Base-by-base conservation (phyloP, 2,329 filamentous ascomycete species). In the Ceratocystis albifundus region DNA sequence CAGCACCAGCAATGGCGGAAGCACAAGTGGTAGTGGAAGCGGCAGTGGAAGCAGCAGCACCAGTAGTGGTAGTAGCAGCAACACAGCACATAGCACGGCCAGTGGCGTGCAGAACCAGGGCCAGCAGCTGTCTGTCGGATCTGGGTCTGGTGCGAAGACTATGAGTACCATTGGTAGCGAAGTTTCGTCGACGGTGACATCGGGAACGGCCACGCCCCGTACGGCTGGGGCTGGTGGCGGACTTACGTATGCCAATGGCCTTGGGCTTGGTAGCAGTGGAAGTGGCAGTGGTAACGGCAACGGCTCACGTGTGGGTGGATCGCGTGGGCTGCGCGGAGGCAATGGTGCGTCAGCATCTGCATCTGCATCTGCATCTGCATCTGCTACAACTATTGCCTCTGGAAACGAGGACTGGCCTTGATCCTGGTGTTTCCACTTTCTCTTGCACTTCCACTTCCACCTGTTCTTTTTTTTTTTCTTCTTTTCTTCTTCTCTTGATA, bases 361-460 rank as follows among this genome's bases (percentile, higher is more conserved):
- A 48, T 36, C 63, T n/a, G 8, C 63, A n/a, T n/a, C 63, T n/a
- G 20, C 63, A 7, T 20, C 63, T 46, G 36, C 30, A 48, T 36
- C 63, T n/a, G 8, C 63, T 1, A 25, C 63, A 25, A 15, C 48
- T 5, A 32, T 25, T 8, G 22, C 61, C 20, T 63, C 61, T 20
- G 61, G 44, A 28, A 50, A 45, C 25, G 69, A 69, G 55, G 74
- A 75, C 57, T 71, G 71, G 73, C 73, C 68, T 76, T 77, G 70
- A 50, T 72, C 36, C 75, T 72, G 68, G 78, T 76, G 77, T 69
- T 41, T 41, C 78, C 71, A 78, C 55, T 44, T 25, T 53, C 45
- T 61, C 36, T 45, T 28, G n/a, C n/a, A n/a, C n/a, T n/a, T n/a
- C n/a, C n/a, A n/a, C 55, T 57, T 64, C 55, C 44, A 25, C 61